Percentiles rank a stretch among this genome's conserved stretches.
These are phyloP conservation scores for Arthroderma sp. DNA, from an alignment of 2,329 filamentous ascomycete species.

Conservation along the genomic window DNA sequence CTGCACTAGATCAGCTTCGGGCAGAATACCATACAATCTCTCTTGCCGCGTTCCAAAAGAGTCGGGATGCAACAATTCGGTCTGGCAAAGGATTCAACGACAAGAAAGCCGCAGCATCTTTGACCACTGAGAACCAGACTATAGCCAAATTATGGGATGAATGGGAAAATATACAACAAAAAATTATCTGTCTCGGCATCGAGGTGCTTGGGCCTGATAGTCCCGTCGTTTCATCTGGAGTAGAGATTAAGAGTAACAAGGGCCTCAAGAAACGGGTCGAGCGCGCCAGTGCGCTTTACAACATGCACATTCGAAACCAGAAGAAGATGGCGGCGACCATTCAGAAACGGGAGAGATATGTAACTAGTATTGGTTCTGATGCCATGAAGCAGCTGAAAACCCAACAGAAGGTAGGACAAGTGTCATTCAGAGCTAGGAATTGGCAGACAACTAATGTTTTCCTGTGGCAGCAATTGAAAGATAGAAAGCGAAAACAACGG, in stretches of 20 bases:
- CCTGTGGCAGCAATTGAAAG: constrained; percentile 8
- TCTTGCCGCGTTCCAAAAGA: no score
- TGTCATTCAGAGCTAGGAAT: no score
- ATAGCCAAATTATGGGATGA: constrained; percentile 12
- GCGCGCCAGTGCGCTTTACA: constrained; percentile 2
- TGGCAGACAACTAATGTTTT: no score
- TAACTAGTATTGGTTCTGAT: constrained; percentile 5
- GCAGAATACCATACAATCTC: no score
- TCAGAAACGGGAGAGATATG: constrained; percentile 4
- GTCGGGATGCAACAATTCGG: no score
- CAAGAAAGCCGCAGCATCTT: neutral
- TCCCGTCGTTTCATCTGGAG: neutral
- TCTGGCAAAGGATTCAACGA: no score
- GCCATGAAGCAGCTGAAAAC: constrained; percentile 6
- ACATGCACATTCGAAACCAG: neutral
- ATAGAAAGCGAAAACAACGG: constrained; percentile 10
- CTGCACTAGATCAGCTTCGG: no score
- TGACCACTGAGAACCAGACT: constrained; percentile 4
- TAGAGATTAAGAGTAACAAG: neutral
- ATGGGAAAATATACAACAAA: constrained; percentile 13
- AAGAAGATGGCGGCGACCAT: neutral
- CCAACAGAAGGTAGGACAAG: constrained; percentile 10
- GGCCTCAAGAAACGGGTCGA: constrained; percentile 6
- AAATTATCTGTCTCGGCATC: constrained; percentile 11
- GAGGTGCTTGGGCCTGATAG: constrained; percentile 9